Conservation (phyloP, 1,284 basidiomycete species). For the Rhodotorula sp. region DNA sequence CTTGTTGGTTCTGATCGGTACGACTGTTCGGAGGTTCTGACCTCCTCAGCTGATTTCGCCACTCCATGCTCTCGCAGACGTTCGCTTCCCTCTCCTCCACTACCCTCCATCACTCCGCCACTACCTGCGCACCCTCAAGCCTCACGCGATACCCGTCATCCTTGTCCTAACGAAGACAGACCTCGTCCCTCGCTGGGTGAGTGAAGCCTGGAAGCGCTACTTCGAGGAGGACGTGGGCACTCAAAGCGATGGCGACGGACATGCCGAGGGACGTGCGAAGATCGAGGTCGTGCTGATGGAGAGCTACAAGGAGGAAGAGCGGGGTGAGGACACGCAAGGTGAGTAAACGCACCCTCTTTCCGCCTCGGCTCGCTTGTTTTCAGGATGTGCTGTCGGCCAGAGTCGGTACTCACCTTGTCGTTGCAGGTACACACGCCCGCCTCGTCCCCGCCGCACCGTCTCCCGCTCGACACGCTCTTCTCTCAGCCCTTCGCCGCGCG, state of each 20-base stretch:
- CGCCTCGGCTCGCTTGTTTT: too few species aligned
- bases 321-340: conserved; percentile 42
- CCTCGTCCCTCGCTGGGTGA: conserved; percentile 60
- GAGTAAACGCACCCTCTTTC: background rate
- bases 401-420: background rate
- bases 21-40: conserved; percentile 18
- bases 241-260: background rate
- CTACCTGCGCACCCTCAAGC: conserved; percentile 52
- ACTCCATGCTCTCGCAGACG: conserved; percentile 54
- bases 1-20: conserved; percentile 35
- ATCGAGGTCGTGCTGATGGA: conserved; percentile 65
- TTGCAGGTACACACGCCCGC: conserved; percentile 41
- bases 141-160: conserved; percentile 59
- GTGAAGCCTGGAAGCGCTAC: conserved; percentile 66
- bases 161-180: conserved; percentile 82
- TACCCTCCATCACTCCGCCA: conserved; percentile 55
- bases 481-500: conserved; percentile 64
- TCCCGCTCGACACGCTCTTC: conserved; percentile 56
- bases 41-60: background rate
- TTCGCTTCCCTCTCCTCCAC: conserved; percentile 70
- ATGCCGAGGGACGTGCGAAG: background rate
- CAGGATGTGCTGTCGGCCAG: too few species aligned
- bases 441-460: conserved; percentile 61
- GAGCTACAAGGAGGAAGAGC: conserved; percentile 61
- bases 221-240: conserved; percentile 51